These are phyloP conservation scores for Cyclotella cryptica DNA, from an alignment of 108 stramenopile species.

Conservation along the genomic window DNA sequence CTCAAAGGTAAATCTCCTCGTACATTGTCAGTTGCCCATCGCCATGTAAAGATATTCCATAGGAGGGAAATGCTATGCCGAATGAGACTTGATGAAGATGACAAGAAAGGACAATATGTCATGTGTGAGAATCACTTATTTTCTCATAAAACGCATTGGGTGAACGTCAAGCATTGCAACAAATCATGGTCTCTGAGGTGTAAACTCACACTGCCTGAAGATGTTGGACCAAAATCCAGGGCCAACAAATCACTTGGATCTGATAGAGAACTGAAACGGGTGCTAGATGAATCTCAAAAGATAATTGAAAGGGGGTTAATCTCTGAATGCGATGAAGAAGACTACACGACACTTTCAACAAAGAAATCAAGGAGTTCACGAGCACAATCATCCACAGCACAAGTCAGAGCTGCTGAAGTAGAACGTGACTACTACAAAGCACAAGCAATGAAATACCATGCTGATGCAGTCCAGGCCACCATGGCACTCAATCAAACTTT, in stretches of 20 bases:
- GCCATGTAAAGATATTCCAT: not conserved
- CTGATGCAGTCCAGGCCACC: not conserved
- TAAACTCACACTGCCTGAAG: constrained; percentile 8
- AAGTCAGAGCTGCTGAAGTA: not conserved
- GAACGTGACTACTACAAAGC: not conserved
- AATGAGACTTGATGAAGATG: constrained; percentile 1
- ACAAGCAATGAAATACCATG: not conserved
- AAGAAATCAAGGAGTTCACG: not conserved
- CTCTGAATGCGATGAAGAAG: not conserved
- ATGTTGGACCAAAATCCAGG: constrained; percentile 16
- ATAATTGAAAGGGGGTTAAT: not conserved
- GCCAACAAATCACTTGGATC: not conserved
- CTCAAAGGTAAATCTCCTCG: constrained; percentile 2
- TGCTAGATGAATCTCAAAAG: not conserved
- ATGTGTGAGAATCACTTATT: constrained; percentile 23
- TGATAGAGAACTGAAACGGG: constrained; percentile 2
- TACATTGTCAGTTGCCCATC: not conserved
- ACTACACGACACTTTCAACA: no score
- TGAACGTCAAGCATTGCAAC: not conserved
- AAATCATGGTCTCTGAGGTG: not conserved
- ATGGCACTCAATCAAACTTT: constrained; percentile 16
- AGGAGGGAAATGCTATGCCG: constrained; percentile 19
- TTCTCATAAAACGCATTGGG: not conserved
- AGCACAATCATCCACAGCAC: not conserved
- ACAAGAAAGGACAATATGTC: not conserved